phyloP scores from a whole-genome alignment of 2,329 filamentous ascomycete genomes.

The Aspergillus ruber region DNA sequence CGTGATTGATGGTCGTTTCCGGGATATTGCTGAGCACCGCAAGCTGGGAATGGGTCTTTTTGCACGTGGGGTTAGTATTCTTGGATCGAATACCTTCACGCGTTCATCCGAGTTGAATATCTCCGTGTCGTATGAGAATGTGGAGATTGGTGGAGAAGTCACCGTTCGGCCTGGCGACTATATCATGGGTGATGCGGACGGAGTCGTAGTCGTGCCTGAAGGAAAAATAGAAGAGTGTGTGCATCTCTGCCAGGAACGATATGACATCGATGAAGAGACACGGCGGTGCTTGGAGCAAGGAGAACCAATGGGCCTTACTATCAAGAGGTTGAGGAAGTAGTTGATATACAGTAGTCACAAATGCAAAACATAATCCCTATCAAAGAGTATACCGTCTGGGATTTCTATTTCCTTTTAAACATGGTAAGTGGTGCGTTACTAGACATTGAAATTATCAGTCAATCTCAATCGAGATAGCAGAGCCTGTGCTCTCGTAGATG shows the following conservation, averaged over 20 bases:
- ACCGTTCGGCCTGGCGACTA: conserved; percentile 29
- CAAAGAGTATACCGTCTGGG: too few species aligned
- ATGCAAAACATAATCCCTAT: neutral
- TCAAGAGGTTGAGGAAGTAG: conserved; percentile 30
- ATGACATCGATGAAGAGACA: conserved; percentile 31
- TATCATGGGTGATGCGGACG: conserved; percentile 30
- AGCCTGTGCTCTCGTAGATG: too few species aligned
- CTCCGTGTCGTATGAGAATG: conserved; percentile 23
- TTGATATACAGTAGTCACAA: neutral
- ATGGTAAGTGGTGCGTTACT: neutral
- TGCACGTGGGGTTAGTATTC: conserved; percentile 24
- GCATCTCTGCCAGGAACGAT: conserved; percentile 25
- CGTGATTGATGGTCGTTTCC: conserved; percentile 34
- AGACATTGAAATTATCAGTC: neutral
- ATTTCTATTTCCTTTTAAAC: too few species aligned
- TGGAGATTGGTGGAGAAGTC: conserved; percentile 14
- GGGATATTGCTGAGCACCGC: conserved; percentile 30
- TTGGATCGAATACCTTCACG: conserved; percentile 31
- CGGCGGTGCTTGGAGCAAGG: conserved; percentile 23
- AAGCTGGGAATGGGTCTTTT: conserved; percentile 26
- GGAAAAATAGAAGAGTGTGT: conserved; percentile 24
- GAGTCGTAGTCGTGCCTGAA: conserved; percentile 16
- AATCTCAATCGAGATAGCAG: too few species aligned
- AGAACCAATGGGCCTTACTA: conserved; percentile 28
- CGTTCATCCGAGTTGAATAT: conserved; percentile 29